Percentiles rank a stretch among this genome's conserved stretches.
Evolutionary conservation across 225 moss, liverwort and hornwort genomes (phyloP).

Genomic region (Bryum argenteum): DNA sequence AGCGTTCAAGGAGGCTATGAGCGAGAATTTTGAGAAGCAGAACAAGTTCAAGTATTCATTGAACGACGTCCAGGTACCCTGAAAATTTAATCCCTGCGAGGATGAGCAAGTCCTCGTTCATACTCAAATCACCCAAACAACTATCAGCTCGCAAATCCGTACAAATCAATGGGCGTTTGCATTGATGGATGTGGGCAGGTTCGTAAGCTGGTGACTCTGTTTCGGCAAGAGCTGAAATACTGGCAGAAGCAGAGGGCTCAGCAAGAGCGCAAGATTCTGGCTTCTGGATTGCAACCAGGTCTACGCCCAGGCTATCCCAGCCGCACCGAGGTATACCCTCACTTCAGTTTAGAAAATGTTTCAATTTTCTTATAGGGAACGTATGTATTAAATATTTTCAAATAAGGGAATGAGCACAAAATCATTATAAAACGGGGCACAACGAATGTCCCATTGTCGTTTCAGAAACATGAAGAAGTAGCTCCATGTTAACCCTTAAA

Average conservation of each 20-base stretch:
- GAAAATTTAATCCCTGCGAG: neutral
- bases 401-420: too few species aligned
- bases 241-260: conserved; percentile 38
- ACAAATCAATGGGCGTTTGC: neutral
- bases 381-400: too few species aligned
- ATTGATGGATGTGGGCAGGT: conserved; percentile 23
- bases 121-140: too few species aligned
- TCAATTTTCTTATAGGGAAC: too few species aligned
- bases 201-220: conserved; percentile 33
- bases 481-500: too few species aligned
- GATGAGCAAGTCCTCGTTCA: too few species aligned
- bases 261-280: conserved; percentile 36
- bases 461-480: too few species aligned
- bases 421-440: too few species aligned
- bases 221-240: conserved; percentile 41
- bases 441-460: too few species aligned
- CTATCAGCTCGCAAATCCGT: too few species aligned
- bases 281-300: conserved; percentile 37
- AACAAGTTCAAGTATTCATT: conserved; percentile 54
- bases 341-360: neutral
- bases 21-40: conserved; percentile 48
- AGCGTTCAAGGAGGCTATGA: conserved; percentile 49
- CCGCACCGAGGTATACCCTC: conserved; percentile 17
- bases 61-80: conserved; percentile 40
- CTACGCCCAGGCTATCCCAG: conserved; percentile 32